Conservation (phyloP, 176 grass and related monocot genomes). For the Tuctoria greenei region DNA sequence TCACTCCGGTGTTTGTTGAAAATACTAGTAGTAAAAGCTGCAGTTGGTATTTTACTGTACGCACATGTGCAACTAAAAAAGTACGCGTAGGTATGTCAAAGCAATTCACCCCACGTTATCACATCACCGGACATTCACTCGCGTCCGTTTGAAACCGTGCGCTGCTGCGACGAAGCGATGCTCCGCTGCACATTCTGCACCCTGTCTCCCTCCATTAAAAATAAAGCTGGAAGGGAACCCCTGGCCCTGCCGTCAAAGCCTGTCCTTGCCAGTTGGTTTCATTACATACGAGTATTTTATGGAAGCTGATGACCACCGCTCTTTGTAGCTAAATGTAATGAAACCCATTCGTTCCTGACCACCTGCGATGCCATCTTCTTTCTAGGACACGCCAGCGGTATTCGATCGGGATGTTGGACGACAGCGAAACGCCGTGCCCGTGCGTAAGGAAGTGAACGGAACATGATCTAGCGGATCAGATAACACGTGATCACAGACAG, state of each 20-base stretch:
- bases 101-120: not conserved
- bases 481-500: not conserved
- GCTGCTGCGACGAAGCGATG: slow-evolving; percentile 13
- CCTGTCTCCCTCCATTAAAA: slow-evolving; percentile 3
- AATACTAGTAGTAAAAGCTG: not conserved
- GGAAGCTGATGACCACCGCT: slow-evolving; percentile 37
- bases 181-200: slow-evolving; percentile 9
- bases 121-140: slow-evolving; percentile 26
- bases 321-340: slow-evolving; percentile 20
- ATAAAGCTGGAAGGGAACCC: slow-evolving; percentile 25
- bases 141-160: slow-evolving; percentile 13
- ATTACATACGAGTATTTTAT: slow-evolving; percentile 32
- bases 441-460: slow-evolving; percentile 1
- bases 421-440: slow-evolving; percentile 8
- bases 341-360: not conserved
- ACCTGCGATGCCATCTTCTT: slow-evolving; percentile 3
- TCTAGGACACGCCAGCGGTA: not conserved
- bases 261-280: slow-evolving; percentile 29
- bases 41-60: not conserved
- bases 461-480: not conserved
- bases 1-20: not conserved
- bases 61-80: too few species aligned
- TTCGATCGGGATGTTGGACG: slow-evolving; percentile 16
- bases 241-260: slow-evolving; percentile 34
- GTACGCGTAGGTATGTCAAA: not conserved